phyloP scores from a whole-genome alignment of 768 basidiomycete genomes.

The Chalciporus chontae region DNA sequence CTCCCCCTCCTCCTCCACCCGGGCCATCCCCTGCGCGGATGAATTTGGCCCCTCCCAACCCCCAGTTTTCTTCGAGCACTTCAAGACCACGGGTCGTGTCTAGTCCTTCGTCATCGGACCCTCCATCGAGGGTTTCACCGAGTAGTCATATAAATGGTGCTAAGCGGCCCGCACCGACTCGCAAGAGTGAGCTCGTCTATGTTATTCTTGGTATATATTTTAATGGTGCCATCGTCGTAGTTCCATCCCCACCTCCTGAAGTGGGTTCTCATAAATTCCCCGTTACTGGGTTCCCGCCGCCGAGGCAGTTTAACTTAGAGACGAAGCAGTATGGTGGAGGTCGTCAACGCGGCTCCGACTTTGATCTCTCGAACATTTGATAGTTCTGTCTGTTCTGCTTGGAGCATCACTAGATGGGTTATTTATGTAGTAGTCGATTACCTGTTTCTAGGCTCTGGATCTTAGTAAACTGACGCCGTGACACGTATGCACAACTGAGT shows the following conservation, averaged over 20 bases:
- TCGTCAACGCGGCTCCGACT: conserved; percentile 65
- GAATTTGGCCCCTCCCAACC: conserved; percentile 17
- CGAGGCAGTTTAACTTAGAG: conserved; percentile 54
- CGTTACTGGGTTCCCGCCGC: conserved; percentile 73
- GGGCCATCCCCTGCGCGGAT: conserved; percentile 26
- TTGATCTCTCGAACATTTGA: conserved; percentile 47
- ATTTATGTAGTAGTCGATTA: background rate
- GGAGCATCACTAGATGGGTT: background rate
- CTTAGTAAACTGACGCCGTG: conserved; percentile 5
- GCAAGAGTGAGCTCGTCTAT: conserved; percentile 44
- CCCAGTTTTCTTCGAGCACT: conserved; percentile 12
- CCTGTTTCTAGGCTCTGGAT: background rate
- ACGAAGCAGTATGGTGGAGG: conserved; percentile 62
- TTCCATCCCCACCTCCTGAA: conserved; percentile 57
- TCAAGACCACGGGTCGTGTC: conserved; percentile 26
- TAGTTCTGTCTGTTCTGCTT: background rate
- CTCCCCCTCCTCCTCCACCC: conserved; percentile 31
- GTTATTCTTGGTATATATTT: conserved; percentile 1
- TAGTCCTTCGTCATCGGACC: conserved; percentile 19
- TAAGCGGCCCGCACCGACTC: conserved; percentile 35
- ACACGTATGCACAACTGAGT: conserved; percentile 29
- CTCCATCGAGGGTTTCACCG: conserved; percentile 13
- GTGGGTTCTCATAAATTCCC: conserved; percentile 72
- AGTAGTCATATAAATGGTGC: conserved; percentile 28
- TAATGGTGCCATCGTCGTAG: conserved; percentile 27